Conservation (phyloP, 192 early-diverging fungal genomes). For the Coemansia pectinata region DNA sequence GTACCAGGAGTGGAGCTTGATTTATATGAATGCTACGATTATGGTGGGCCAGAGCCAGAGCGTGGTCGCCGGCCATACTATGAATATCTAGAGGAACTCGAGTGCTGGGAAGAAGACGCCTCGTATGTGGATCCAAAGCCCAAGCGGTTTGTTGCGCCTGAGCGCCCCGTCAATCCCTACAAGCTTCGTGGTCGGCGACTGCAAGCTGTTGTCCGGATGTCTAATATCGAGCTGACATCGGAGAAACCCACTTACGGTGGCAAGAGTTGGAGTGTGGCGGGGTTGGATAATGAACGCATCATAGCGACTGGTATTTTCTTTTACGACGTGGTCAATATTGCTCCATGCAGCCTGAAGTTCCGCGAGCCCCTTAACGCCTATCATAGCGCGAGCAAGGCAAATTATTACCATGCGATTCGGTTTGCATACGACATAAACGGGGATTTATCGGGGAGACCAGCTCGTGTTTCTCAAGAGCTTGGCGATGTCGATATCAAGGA, state of each 20-base stretch:
- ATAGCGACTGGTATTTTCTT: no score
- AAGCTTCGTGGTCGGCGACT: no score
- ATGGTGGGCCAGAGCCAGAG: background rate
- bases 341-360: constrained; percentile 2
- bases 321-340: no score
- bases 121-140: constrained; percentile 30
- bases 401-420: no score
- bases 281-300: background rate
- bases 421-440: constrained; percentile 6
- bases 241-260: constrained; percentile 44
- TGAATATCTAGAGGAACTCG: background rate
- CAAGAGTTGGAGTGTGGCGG: constrained; percentile 62
- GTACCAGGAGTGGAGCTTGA: background rate
- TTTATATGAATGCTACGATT: background rate
- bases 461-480: constrained; percentile 32
- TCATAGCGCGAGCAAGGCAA: no score
- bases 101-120: background rate
- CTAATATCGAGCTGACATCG: constrained; percentile 14
- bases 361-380: constrained; percentile 18
- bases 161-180: no score
- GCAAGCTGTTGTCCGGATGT: constrained; percentile 56
- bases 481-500: constrained; percentile 36
- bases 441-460: constrained; percentile 27
- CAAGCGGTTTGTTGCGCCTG: constrained; percentile 15
- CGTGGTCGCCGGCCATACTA: background rate